Evolutionary conservation across 805 yeast genomes (phyloP).

Genomic region (Diddensiella caesifluorescens): DNA sequence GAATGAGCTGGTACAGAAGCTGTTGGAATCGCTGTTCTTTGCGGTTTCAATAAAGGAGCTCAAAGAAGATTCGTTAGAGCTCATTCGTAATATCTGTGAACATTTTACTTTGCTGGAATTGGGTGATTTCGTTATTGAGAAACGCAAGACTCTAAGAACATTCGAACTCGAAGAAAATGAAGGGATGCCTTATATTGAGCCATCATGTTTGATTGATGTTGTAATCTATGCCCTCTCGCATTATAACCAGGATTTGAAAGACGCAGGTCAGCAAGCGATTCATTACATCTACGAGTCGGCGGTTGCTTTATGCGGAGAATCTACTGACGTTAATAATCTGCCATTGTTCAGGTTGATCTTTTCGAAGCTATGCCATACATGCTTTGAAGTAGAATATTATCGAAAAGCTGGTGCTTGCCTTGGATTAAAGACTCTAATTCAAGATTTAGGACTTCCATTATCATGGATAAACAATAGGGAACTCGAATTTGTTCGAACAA

Average conservation of each 20-base stretch:
- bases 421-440: conserved; percentile 70
- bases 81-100: conserved; percentile 63
- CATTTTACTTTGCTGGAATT: conserved; percentile 77
- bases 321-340: conserved; percentile 60
- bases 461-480: conserved; percentile 74
- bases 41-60: conserved; percentile 72
- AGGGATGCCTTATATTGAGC: conserved; percentile 65
- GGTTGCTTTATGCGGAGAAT: conserved; percentile 58
- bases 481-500: conserved; percentile 76
- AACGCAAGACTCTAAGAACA: conserved; percentile 56
- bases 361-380: conserved; percentile 80
- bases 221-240: conserved; percentile 76
- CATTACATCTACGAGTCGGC: conserved; percentile 58
- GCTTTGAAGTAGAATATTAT: conserved; percentile 85
- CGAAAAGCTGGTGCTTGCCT: conserved; percentile 83
- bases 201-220: conserved; percentile 66
- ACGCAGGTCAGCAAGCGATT: conserved; percentile 64
- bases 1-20: conserved; percentile 54
- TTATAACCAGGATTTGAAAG: conserved; percentile 62
- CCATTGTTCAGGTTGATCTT: conserved; percentile 73
- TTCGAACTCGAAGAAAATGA: conserved; percentile 77
- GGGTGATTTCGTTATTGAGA: conserved; percentile 65
- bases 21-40: conserved; percentile 67
- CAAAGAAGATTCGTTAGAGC: conserved; percentile 55
- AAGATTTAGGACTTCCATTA: conserved; percentile 61